These are phyloP conservation scores for Tympanopsis confertula DNA, from an alignment of 2,329 filamentous ascomycete genomes.

Conservation along the genomic window DNA sequence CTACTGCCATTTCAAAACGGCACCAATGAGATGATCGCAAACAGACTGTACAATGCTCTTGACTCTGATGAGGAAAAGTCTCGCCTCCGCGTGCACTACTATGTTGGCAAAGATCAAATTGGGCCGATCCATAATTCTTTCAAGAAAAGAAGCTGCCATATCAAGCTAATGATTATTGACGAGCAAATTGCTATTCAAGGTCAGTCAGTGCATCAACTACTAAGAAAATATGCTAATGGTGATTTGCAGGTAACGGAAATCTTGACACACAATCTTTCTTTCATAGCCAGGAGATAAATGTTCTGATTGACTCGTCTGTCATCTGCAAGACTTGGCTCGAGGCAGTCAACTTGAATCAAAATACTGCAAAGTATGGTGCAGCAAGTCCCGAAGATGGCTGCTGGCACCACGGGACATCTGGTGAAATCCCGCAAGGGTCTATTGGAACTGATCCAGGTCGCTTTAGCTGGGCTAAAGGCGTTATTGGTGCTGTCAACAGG, in stretches of 20 bases:
- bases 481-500: slow-evolving; percentile 43
- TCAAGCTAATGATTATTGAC: slow-evolving; percentile 51
- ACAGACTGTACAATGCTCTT: slow-evolving; percentile 34
- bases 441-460: slow-evolving; percentile 39
- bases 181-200: slow-evolving; percentile 36
- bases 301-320: slow-evolving; percentile 40
- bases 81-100: slow-evolving; percentile 36
- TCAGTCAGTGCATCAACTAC: too few relatives aligned
- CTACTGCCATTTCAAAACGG: slow-evolving; percentile 48
- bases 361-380: slow-evolving; percentile 39
- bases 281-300: slow-evolving; percentile 49
- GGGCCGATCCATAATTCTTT: slow-evolving; percentile 43
- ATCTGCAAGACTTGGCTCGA: slow-evolving; percentile 39
- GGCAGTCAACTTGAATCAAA: slow-evolving; percentile 41
- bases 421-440: slow-evolving; percentile 23
- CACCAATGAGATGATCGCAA: slow-evolving; percentile 46
- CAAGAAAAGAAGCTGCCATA: slow-evolving; percentile 38
- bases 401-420: slow-evolving; percentile 34
- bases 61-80: slow-evolving; percentile 24
- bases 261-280: slow-evolving; percentile 52
- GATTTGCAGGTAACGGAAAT: slow-evolving; percentile 49
- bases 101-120: slow-evolving; percentile 47
- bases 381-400: slow-evolving; percentile 39
- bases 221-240: too few relatives aligned
- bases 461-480: slow-evolving; percentile 46